Percentiles rank a stretch among this genome's conserved stretches.
Conservation (phyloP, 768 basidiomycete genomes). For the Auriscalpium orientale region DNA sequence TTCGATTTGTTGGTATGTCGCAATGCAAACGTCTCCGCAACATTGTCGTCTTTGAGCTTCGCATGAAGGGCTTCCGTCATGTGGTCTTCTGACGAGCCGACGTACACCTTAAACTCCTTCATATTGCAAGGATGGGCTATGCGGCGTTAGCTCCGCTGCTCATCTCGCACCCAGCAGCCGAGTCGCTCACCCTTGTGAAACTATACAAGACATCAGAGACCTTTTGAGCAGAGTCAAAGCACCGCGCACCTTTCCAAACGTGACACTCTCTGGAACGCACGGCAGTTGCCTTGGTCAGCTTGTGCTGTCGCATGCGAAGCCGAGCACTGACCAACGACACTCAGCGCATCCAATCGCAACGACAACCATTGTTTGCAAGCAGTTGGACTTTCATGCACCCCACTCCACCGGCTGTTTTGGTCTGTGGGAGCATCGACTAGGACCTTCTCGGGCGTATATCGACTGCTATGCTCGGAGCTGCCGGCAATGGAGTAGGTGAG, state of each 20-base stretch:
- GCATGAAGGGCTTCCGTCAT: constrained; percentile 62
- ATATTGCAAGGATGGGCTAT: constrained; percentile 78
- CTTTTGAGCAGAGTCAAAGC: constrained; percentile 7
- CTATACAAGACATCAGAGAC: constrained; percentile 12
- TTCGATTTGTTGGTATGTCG: constrained; percentile 48
- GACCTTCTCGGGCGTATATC: constrained; percentile 64
- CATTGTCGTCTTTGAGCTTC: constrained; percentile 56
- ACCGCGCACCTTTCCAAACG: constrained; percentile 60
- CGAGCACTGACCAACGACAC: constrained; percentile 56
- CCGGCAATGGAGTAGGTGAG: constrained; percentile 33
- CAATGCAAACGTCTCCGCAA: constrained; percentile 58
- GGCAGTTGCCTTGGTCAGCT: background rate
- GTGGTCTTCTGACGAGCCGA: constrained; percentile 55
- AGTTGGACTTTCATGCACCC: constrained; percentile 47
- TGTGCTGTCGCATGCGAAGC: background rate
- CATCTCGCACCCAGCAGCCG: background rate
- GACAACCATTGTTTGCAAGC: constrained; percentile 60
- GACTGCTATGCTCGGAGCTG: constrained; percentile 65
- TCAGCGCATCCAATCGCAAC: constrained; percentile 49
- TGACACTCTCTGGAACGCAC: constrained; percentile 48
- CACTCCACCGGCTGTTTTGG: constrained; percentile 70
- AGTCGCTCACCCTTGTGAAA: constrained; percentile 26
- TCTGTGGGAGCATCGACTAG: constrained; percentile 55
- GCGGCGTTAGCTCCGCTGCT: constrained; percentile 5
- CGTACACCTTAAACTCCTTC: constrained; percentile 73